Evolutionary conservation across 768 basidiomycete genomes (phyloP).

Genomic region (Phanerodontia chrysosporium): DNA sequence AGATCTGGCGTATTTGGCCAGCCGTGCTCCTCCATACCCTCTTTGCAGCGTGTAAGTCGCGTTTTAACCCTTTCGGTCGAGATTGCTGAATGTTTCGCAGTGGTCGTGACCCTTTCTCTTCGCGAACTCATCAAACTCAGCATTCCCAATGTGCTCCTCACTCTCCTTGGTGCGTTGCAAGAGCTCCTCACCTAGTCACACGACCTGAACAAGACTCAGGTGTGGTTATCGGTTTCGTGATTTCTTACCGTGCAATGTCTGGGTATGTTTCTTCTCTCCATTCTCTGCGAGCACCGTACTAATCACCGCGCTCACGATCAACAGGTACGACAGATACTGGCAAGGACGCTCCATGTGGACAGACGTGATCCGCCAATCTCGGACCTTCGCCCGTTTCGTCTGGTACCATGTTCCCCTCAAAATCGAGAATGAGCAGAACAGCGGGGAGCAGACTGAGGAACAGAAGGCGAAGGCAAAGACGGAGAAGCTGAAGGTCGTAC

Average conservation of each 20-base stretch:
- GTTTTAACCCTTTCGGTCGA: neutral
- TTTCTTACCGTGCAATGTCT: slow-evolving; percentile 59
- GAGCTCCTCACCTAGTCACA: neutral
- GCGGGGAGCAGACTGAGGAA: slow-evolving; percentile 13
- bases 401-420: slow-evolving; percentile 62
- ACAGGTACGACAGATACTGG: slow-evolving; percentile 62
- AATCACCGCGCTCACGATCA: neutral
- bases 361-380: slow-evolving; percentile 47
- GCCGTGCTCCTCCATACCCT: slow-evolving; percentile 58
- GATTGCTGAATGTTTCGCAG: slow-evolving; percentile 20
- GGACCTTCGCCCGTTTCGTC: slow-evolving; percentile 48
- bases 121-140: slow-evolving; percentile 34
- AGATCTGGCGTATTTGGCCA: slow-evolving; percentile 64
- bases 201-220: slow-evolving; percentile 26
- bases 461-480: slow-evolving; percentile 28
- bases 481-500: slow-evolving; percentile 37
- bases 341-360: slow-evolving; percentile 51
- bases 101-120: slow-evolving; percentile 41
- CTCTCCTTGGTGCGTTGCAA: slow-evolving; percentile 45
- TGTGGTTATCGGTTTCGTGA: slow-evolving; percentile 54
- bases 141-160: slow-evolving; percentile 56
- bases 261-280: slow-evolving; percentile 35
- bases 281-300: neutral
- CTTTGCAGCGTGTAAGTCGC: slow-evolving; percentile 44
- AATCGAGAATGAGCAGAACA: slow-evolving; percentile 32